These are phyloP conservation scores for Colletotrichum caudatum DNA, from an alignment of 2,329 filamentous ascomycete species.

Conservation along the genomic window DNA sequence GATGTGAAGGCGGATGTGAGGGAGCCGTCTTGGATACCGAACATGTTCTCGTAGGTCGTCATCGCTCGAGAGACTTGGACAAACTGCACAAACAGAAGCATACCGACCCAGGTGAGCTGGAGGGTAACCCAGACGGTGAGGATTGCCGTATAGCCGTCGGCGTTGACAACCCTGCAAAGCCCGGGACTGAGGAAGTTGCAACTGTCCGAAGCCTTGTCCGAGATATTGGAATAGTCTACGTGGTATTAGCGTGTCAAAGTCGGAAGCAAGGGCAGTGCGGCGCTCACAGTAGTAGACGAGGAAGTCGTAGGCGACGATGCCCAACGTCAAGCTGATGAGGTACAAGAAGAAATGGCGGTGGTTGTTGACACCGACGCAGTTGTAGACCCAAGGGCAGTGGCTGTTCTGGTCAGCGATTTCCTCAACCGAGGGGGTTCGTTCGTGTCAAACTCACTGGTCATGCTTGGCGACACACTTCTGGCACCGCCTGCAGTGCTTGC, in stretches of 20 bases:
- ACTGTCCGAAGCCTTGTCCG: conserved; percentile 62
- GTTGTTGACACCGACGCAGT: conserved; percentile 96
- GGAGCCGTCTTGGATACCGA: conserved; percentile 74
- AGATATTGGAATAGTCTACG: conserved; percentile 73
- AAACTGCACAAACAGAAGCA: conserved; percentile 94
- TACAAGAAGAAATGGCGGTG: conserved; percentile 96
- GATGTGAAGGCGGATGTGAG: conserved; percentile 83
- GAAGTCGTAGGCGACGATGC: conserved; percentile 78
- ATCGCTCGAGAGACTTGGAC: conserved; percentile 92
- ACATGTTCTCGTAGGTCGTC: conserved; percentile 98
- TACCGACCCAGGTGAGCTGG: conserved; percentile 95
- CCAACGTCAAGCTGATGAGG: conserved; percentile 80
- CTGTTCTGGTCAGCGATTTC: conserved; percentile 56
- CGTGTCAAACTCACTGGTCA: conserved; percentile 79
- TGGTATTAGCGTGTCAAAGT: conserved; percentile 46
- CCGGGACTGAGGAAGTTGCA: conserved; percentile 83
- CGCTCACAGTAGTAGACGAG: conserved; percentile 78
- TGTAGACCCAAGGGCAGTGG: conserved; percentile 98
- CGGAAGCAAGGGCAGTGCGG: not conserved
- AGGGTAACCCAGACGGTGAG: conserved; percentile 82
- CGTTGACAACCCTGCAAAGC: conserved; percentile 81
- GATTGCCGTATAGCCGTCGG: conserved; percentile 86
- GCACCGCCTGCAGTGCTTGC: conserved; percentile 95
- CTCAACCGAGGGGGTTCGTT: not conserved
- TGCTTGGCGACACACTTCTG: conserved; percentile 94